Conservation (phyloP, 2,329 filamentous ascomycete genomes). For the Fusarium sp. region DNA sequence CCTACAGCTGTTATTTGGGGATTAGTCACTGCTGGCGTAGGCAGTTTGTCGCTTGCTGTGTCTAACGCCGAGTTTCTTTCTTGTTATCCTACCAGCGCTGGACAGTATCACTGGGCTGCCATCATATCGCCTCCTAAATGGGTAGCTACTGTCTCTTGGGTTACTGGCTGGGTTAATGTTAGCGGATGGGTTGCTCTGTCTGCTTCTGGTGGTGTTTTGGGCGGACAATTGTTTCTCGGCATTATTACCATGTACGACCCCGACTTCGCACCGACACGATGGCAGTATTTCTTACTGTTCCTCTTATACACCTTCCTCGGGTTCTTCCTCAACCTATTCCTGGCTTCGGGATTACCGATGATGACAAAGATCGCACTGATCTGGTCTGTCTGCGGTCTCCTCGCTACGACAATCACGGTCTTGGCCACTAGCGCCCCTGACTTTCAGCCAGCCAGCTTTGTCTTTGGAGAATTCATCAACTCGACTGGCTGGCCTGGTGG, state of each 20-base stretch:
- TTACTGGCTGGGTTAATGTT: neutral
- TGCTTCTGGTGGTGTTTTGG: neutral
- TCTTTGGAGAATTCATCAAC: neutral
- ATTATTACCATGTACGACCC: neutral
- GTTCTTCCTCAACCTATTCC: rapidly evolving
- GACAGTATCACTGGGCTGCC: neutral
- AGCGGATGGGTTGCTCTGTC: neutral
- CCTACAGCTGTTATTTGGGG: neutral
- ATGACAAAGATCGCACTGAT: neutral
- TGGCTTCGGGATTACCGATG: neutral
- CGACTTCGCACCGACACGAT: neutral
- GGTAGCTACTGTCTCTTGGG: neutral
- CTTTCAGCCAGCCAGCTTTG: neutral
- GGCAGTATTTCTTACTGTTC: neutral
- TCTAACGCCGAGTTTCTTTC: neutral
- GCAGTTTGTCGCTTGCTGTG: neutral
- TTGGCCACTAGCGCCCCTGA: neutral
- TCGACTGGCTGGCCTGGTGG: neutral
- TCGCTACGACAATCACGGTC: neutral
- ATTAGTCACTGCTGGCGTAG: neutral
- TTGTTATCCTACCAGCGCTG: neutral
- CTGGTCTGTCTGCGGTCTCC: neutral
- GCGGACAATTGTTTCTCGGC: neutral
- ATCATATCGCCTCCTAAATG: neutral
- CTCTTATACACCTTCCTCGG: neutral